Evolutionary conservation across 2,329 filamentous ascomycete species (phyloP).

Genomic region (Monosporascus cannonballus): DNA sequence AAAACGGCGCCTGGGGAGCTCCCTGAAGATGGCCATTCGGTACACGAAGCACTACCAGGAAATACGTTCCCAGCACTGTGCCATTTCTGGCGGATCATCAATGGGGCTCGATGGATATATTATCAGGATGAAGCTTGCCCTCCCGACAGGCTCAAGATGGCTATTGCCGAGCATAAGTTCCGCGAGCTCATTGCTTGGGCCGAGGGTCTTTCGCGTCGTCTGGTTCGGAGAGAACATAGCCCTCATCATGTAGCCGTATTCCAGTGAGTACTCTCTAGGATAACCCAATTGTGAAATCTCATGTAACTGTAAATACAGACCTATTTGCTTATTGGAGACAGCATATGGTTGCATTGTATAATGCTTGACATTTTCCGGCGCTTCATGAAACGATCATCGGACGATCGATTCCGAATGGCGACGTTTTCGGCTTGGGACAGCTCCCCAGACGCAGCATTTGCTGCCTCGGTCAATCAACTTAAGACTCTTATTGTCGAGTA

Average conservation of each 20-base stretch:
- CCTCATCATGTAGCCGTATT: constrained; percentile 30
- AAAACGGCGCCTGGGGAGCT: background rate
- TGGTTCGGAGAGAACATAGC: constrained; percentile 20
- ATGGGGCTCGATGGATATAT: constrained; percentile 22
- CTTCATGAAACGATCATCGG: constrained; percentile 9
- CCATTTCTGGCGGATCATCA: constrained; percentile 32
- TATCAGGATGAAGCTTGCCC: constrained; percentile 17
- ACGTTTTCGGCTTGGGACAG: constrained; percentile 26
- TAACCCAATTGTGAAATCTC: no score
- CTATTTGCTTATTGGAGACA: constrained; percentile 8
- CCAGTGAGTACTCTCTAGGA: constrained; percentile 24
- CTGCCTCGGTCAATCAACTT: constrained; percentile 30
- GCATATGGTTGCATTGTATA: constrained; percentile 34
- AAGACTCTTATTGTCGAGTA: constrained; percentile 32
- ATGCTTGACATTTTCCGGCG: constrained; percentile 32
- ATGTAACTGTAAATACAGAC: no score
- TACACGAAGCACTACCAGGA: constrained; percentile 5
- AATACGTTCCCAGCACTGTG: constrained; percentile 26
- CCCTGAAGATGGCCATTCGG: constrained; percentile 8
- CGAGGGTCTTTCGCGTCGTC: constrained; percentile 21
- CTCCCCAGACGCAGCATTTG: constrained; percentile 25
- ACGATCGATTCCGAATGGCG: constrained; percentile 8
- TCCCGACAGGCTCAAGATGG: constrained; percentile 9
- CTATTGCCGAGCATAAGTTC: constrained; percentile 31
- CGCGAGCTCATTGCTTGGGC: constrained; percentile 33